A percentile compares a stretch with the other conserved stretches of the same genome.
Conservation (phyloP, 495 filamentous ascomycete genomes). For the Penicillium salamii region DNA sequence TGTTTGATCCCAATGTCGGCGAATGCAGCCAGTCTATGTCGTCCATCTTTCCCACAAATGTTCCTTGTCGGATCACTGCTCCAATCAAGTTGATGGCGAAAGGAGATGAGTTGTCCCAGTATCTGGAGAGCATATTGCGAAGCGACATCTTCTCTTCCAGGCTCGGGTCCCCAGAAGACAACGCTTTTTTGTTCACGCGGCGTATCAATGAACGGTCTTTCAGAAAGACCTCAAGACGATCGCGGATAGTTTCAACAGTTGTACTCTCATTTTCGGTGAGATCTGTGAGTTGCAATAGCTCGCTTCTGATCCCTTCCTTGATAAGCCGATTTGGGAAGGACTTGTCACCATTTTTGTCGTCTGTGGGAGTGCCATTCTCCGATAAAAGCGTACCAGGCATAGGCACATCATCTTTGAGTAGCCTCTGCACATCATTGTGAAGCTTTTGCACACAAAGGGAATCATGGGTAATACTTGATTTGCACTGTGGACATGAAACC, state of each 20-base stretch:
- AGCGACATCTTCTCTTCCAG: slow-evolving; percentile 48
- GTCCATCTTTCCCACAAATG: slow-evolving; percentile 82
- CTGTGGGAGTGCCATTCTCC: slow-evolving; percentile 27
- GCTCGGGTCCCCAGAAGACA: background rate
- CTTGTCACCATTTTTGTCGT: background rate
- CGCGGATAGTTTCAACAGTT: slow-evolving; percentile 16
- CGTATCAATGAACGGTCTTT: slow-evolving; percentile 11
- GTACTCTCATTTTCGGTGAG: slow-evolving; percentile 5
- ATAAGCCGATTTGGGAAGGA: slow-evolving; percentile 61
- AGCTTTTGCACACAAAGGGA: slow-evolving; percentile 24
- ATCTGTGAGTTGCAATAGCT: slow-evolving; percentile 33
- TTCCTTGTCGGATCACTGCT: slow-evolving; percentile 76
- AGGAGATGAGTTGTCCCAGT: slow-evolving; percentile 71
- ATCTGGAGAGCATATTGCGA: slow-evolving; percentile 73
- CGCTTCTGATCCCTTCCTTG: slow-evolving; percentile 29
- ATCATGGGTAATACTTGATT: slow-evolving; percentile 45
- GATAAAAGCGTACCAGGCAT: slow-evolving; percentile 66
- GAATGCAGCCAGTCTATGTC: slow-evolving; percentile 74
- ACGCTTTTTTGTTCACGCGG: slow-evolving; percentile 9
- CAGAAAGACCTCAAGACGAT: slow-evolving; percentile 14
- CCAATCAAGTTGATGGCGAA: slow-evolving; percentile 75
- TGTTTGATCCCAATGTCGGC: slow-evolving; percentile 60
- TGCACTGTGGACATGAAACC: slow-evolving; percentile 45
- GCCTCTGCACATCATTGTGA: slow-evolving; percentile 10
- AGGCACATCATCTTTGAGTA: slow-evolving; percentile 42